Conservation (phyloP, 2,329 filamentous ascomycete species). For the Myriosclerotinia scirpicola region DNA sequence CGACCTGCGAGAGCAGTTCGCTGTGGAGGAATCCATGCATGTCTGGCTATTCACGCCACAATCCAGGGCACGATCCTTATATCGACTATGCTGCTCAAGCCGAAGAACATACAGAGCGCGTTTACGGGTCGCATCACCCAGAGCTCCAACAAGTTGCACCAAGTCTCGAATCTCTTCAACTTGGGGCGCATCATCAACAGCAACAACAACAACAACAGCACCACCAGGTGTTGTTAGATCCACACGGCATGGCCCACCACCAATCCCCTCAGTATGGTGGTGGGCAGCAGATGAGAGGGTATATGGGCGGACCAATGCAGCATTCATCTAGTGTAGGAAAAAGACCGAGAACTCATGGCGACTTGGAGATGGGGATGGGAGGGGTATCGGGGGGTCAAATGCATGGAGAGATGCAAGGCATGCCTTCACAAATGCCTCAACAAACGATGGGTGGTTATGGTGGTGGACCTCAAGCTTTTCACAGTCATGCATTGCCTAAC, state of each 20-base stretch:
- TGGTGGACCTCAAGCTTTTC: constrained; percentile 48
- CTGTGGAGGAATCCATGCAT: constrained; percentile 75
- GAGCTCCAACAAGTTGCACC: constrained; percentile 39
- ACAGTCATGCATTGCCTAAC: constrained; percentile 79
- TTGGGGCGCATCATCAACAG: constrained; percentile 51
- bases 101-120: constrained; percentile 61
- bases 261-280: constrained; percentile 49
- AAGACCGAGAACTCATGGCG: constrained; percentile 52
- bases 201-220: constrained; percentile 54
- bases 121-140: constrained; percentile 55
- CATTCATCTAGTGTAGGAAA: constrained; percentile 45
- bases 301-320: constrained; percentile 44
- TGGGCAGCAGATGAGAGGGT: constrained; percentile 51
- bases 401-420: constrained; percentile 43
- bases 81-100: constrained; percentile 71
- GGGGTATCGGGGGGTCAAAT: constrained; percentile 46
- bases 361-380: constrained; percentile 53
- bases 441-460: constrained; percentile 52
- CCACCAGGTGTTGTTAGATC: constrained; percentile 56
- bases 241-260: constrained; percentile 54
- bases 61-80: constrained; percentile 57
- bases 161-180: constrained; percentile 38
- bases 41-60: constrained; percentile 61
- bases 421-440: constrained; percentile 57
- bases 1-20: constrained; percentile 72